These are phyloP conservation scores for Sphaerobolus stellatus DNA, from an alignment of 1,284 basidiomycete genomes.

Conservation along the genomic window DNA sequence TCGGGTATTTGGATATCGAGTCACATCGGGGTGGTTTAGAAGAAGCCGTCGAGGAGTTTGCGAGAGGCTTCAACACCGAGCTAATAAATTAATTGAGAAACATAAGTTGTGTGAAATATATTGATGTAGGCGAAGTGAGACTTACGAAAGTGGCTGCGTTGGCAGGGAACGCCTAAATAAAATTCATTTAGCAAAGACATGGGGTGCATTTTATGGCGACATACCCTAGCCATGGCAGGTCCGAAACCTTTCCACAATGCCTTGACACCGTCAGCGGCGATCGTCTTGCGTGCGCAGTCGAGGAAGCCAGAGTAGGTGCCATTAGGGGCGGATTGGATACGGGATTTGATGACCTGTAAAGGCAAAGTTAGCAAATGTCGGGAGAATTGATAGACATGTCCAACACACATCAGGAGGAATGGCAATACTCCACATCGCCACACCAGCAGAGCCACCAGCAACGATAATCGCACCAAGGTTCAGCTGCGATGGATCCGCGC, in stretches of 20 bases:
- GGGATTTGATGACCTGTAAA: slow-evolving; percentile 87
- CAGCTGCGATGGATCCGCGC: slow-evolving; percentile 74
- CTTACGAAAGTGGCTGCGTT: slow-evolving; percentile 95
- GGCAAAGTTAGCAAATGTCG: background rate
- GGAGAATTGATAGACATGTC: slow-evolving; percentile 2
- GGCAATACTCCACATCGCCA: slow-evolving; percentile 96
- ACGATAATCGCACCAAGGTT: slow-evolving; percentile 87
- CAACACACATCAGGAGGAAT: slow-evolving; percentile 88
- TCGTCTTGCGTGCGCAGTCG: slow-evolving; percentile 91
- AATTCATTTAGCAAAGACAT: slow-evolving; percentile 13
- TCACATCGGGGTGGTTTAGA: too few species aligned
- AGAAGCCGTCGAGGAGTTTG: slow-evolving; percentile 65
- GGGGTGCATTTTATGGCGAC: slow-evolving; percentile 25
- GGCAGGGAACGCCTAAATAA: slow-evolving; percentile 74
- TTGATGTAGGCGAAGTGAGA: slow-evolving; percentile 22
- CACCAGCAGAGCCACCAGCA: slow-evolving; percentile 92
- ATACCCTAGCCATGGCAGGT: slow-evolving; percentile 91
- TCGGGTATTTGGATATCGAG: too few species aligned
- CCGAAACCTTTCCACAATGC: slow-evolving; percentile 98
- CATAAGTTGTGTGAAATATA: slow-evolving; percentile 10
- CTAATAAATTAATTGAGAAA: slow-evolving; percentile 36
- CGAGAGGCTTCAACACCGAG: slow-evolving; percentile 81
- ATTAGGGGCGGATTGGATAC: slow-evolving; percentile 93
- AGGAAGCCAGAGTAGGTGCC: slow-evolving; percentile 94
- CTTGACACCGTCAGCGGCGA: slow-evolving; percentile 84